These are phyloP conservation scores for Lasiodiplodia gonubiensis DNA, from an alignment of 2,329 filamentous ascomycete species.

Conservation along the genomic window DNA sequence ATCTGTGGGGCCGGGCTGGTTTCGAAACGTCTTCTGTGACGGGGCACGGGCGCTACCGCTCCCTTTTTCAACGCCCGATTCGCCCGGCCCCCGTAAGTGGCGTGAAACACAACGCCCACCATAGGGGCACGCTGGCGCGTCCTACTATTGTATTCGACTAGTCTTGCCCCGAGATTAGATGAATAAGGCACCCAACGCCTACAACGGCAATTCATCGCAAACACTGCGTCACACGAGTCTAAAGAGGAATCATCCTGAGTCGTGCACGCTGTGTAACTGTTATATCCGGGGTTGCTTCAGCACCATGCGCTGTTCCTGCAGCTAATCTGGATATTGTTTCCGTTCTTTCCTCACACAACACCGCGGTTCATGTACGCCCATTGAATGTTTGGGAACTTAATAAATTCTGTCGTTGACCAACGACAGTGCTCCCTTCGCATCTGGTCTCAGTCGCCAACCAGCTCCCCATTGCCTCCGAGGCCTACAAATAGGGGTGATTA, in stretches of 20 bases:
- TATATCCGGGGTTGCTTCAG: background rate
- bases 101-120: background rate
- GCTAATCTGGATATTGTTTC: no score
- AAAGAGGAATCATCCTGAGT: background rate
- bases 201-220: background rate
- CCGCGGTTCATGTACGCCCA: no score
- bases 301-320: no score
- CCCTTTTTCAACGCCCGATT: slow-evolving; percentile 4
- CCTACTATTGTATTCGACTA: background rate
- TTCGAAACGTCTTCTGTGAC: slow-evolving; percentile 10
- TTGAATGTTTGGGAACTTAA: no score
- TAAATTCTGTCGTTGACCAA: no score
- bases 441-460: no score
- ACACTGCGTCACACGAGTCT: background rate
- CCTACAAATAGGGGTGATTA: no score
- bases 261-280: background rate
- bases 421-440: no score
- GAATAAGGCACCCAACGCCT: slow-evolving; percentile 1
- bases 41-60: background rate
- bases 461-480: no score
- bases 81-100: background rate
- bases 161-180: background rate
- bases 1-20: slow-evolving; percentile 6
- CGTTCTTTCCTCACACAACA: no score
- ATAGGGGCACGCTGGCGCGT: background rate